These are phyloP conservation scores for Mycena amicta DNA, from an alignment of 768 basidiomycete genomes.

Conservation along the genomic window DNA sequence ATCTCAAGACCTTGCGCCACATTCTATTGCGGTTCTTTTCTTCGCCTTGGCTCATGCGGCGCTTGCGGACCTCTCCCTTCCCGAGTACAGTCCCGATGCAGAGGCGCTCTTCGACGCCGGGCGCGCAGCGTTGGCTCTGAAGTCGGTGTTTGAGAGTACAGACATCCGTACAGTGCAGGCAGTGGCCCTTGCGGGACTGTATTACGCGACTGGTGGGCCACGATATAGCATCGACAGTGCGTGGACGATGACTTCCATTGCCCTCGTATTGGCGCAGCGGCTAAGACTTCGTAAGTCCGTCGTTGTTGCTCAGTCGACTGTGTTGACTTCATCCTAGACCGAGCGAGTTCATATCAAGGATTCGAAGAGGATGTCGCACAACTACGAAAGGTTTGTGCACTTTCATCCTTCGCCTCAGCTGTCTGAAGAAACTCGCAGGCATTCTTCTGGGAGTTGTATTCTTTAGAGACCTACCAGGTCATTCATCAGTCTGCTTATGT, in stretches of 20 bases:
- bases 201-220: constrained; percentile 8
- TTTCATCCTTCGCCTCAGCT: no score
- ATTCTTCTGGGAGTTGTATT: constrained; percentile 1
- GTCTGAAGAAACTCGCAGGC: background rate
- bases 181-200: constrained; percentile 13
- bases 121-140: constrained; percentile 13
- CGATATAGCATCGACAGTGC: constrained; percentile 33
- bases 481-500: background rate
- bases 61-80: constrained; percentile 38
- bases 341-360: background rate
- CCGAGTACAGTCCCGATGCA: constrained; percentile 27
- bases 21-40: constrained; percentile 31
- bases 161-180: constrained; percentile 20
- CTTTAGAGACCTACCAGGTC: constrained; percentile 1
- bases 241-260: constrained; percentile 34
- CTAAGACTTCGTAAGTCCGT: constrained; percentile 22
- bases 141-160: constrained; percentile 5
- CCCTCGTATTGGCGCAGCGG: constrained; percentile 37
- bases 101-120: constrained; percentile 19
- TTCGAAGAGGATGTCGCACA: no score
- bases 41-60: constrained; percentile 39
- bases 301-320: background rate
- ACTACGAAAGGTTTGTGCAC: no score
- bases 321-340: background rate
- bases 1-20: constrained; percentile 22